A percentile compares a stretch with the other conserved stretches of the same genome.
phyloP scores from a whole-genome alignment of 805 yeast species.

The Candida yuanshanica region DNA sequence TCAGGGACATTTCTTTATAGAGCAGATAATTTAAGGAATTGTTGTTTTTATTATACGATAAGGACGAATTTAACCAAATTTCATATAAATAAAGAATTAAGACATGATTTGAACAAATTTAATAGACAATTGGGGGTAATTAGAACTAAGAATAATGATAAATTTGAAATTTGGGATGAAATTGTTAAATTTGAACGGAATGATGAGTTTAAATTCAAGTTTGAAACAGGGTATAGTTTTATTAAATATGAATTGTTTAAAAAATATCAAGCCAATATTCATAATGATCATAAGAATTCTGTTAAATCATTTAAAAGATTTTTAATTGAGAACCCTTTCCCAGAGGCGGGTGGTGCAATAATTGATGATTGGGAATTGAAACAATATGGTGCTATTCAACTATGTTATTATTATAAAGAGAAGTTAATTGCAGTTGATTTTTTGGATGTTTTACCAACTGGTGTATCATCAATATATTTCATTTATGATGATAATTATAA shows the following conservation, averaged over 20 bases:
- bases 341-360: constrained; percentile 12
- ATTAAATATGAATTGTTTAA: constrained; percentile 54
- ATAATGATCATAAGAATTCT: constrained; percentile 51
- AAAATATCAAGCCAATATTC: constrained; percentile 68
- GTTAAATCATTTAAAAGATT: constrained; percentile 52
- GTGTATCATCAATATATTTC: constrained; percentile 79
- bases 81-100: constrained; percentile 56
- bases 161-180: constrained; percentile 28
- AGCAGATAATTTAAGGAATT: constrained; percentile 63
- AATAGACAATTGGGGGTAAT: constrained; percentile 16
- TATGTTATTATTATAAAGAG: constrained; percentile 62
- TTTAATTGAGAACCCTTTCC: constrained; percentile 64
- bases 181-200: constrained; percentile 25
- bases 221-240: constrained; percentile 44
- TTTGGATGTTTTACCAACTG: constrained; percentile 68
- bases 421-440: constrained; percentile 71
- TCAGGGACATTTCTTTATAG: constrained; percentile 66
- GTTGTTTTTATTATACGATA: constrained; percentile 79
- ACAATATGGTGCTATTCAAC: constrained; percentile 64
- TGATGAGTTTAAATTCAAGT: constrained; percentile 32
- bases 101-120: constrained; percentile 61
- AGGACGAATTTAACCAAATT: constrained; percentile 48
- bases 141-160: constrained; percentile 5
- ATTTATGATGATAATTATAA: constrained; percentile 82
- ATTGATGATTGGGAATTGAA: not conserved